Conservation (phyloP, 2,329 filamentous ascomycete genomes). For the Epichloe scottii region DNA sequence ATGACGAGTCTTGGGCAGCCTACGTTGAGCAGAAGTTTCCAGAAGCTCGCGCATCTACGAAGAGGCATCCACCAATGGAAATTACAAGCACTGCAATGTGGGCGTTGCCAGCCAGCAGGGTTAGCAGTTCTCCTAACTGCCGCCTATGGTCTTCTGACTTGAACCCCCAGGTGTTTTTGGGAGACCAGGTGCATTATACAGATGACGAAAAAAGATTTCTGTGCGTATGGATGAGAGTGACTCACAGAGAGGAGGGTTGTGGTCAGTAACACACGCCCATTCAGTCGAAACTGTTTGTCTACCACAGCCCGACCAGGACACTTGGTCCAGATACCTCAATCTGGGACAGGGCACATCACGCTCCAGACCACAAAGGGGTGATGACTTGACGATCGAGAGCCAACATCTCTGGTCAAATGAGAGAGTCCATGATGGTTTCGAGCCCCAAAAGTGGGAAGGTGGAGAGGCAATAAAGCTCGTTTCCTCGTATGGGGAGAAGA, state of each 20-base stretch:
- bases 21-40: background rate
- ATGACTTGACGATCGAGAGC: background rate
- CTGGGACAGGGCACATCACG: background rate
- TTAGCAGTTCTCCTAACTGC: background rate
- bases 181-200: background rate
- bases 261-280: background rate
- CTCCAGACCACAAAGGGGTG: background rate
- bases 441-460: background rate
- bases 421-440: slow-evolving; percentile 2
- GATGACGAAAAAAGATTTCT: background rate
- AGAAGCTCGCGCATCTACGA: slow-evolving; percentile 16
- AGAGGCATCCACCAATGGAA: slow-evolving; percentile 12
- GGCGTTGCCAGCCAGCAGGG: slow-evolving; percentile 7
- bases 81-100: slow-evolving; percentile 27
- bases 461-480: background rate
- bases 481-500: background rate
- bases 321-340: background rate
- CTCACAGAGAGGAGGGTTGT: background rate
- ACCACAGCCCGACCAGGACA: slow-evolving; percentile 17
- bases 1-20: slow-evolving; percentile 1
- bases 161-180: background rate
- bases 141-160: background rate
- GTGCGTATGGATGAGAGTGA: background rate
- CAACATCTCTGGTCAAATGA: background rate
- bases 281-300: slow-evolving; percentile 10